Evolutionary conservation across 108 stramenopile genomes (phyloP), one percentile per base, ranked within the genome.

Genomic region (Cyclotella distinguenda): DNA sequence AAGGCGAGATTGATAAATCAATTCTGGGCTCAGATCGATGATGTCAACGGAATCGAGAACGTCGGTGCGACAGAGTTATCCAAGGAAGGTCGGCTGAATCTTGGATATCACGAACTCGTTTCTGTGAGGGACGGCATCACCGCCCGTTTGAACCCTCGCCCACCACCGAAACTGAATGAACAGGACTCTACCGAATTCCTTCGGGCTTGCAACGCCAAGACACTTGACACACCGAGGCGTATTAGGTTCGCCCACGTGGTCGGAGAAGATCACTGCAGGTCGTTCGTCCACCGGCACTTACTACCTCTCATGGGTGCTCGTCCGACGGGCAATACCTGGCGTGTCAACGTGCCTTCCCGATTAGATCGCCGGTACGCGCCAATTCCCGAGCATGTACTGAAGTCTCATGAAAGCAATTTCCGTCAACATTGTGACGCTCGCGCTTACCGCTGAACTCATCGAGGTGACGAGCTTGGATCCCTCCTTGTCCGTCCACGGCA

Each of bases 401-500:
- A 83, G 43, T 46, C 86, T 77, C 66, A 90, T 70, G 11, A 30
- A 52, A 9, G 80, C 52, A 22, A 91, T 72, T 48, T 91, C 89
- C 47, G 59, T 62, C 33, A 91, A 73, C 89, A 91, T 91, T 45
- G 60, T 52, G 1, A 70, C 22, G 70, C 84, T 84, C 33, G 82
- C 81, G 27, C 45, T 40, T 16, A 79, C 54, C 3, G 83, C 73
- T 26, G 82, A 82, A 5, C 62, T 57, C 18, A 50, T 12, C n/a
- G 71, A 73, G 7, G 55, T 25, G 0, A 85, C 68, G n/a, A 92
- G 63, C 57, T 92, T 92, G 11, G 91, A 92, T 25, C 91, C 91
- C 16, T 80, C 83, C 60, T 86, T 85, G 62, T 92, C 88, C 15
- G 73, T 57, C 91, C 91, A 92, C 1, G 73, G 44, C 18, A 92